Conservation (phyloP, 108 stramenopile species). For the Poteriospumella lacustris region DNA sequence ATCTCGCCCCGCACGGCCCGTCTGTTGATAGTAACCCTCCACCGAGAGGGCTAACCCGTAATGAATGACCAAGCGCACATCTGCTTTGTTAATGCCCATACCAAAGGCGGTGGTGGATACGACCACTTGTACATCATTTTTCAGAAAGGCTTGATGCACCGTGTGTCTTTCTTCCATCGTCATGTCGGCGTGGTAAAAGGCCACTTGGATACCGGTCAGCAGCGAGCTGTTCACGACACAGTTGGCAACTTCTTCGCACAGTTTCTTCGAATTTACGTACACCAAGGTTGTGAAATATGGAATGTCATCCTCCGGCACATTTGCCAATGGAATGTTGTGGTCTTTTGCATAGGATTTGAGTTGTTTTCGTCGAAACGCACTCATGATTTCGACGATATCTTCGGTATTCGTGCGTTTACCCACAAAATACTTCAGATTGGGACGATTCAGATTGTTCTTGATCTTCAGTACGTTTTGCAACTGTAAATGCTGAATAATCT, state of each 20-base stretch:
- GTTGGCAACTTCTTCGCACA: background rate
- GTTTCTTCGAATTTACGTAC: background rate
- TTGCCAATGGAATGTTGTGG: too few species aligned
- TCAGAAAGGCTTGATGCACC: background rate
- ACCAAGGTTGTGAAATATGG: background rate
- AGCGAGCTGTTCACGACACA: background rate
- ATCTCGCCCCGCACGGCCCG: conserved; percentile 77
- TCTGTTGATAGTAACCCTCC: conserved; percentile 39
- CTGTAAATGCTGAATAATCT: conserved; percentile 50
- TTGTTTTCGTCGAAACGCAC: background rate
- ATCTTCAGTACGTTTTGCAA: background rate
- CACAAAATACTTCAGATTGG: conserved; percentile 4
- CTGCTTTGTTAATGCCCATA: conserved; percentile 33
- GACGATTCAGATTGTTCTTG: background rate
- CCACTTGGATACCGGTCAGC: background rate
- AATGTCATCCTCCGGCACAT: background rate
- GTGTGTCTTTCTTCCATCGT: background rate
- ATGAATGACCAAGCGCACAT: conserved; percentile 1
- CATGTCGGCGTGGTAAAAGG: background rate
- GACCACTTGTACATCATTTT: conserved; percentile 28
- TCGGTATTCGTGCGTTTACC: background rate
- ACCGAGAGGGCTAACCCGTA: background rate
- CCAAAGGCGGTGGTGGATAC: conserved; percentile 48
- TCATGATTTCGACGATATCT: background rate
- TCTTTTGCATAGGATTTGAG: background rate